Evolutionary conservation across 2,329 filamentous ascomycete genomes (phyloP).

Genomic region (Aspergillus puulaauensis): DNA sequence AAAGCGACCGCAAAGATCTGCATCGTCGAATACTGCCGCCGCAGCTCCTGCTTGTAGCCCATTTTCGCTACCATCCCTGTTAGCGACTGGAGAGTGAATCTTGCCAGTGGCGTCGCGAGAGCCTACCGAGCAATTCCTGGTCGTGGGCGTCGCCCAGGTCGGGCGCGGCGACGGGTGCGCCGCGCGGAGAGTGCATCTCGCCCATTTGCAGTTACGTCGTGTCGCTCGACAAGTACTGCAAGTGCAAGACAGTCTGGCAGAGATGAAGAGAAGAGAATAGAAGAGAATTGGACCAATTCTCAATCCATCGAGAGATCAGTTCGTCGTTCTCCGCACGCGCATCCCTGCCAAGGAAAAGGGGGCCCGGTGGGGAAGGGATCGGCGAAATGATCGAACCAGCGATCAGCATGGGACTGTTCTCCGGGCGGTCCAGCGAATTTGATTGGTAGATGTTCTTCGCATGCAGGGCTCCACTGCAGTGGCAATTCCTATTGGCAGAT

Average conservation of each 20-base stretch:
- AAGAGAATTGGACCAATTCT: not conserved
- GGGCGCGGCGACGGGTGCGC: not conserved
- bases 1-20: constrained; percentile 63
- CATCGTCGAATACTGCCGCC: constrained; percentile 61
- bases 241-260: no score
- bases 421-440: not conserved
- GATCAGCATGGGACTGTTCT: not conserved
- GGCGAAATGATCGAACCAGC: not conserved
- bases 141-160: not conserved
- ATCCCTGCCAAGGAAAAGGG: no score
- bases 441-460: not conserved
- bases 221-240: no score
- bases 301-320: no score
- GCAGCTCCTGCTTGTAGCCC: constrained; percentile 61
- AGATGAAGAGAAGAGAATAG: not conserved
- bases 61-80: constrained; percentile 22
- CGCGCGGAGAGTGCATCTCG: not conserved
- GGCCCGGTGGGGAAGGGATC: not conserved
- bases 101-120: no score
- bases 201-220: not conserved
- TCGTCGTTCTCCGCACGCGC: no score
- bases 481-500: no score
- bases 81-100: not conserved
- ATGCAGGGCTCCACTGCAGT: no score
- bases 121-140: constrained; percentile 1